These are phyloP conservation scores for Pseudocercospora crystallina DNA, from an alignment of 2,329 filamentous ascomycete species.

Conservation along the genomic window DNA sequence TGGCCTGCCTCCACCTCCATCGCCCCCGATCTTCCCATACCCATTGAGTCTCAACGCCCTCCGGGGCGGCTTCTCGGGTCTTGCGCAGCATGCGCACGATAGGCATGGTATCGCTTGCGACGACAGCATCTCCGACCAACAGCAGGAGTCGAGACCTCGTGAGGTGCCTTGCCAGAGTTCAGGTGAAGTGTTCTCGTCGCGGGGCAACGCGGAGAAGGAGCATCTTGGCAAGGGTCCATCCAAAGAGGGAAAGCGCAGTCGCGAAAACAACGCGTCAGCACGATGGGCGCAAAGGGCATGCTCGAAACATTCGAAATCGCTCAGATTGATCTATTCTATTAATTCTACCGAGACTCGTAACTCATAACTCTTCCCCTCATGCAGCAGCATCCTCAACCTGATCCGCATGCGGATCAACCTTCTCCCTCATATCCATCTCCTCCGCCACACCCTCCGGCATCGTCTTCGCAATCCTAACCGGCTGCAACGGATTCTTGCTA, in stretches of 20 bases:
- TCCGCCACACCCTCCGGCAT: slow-evolving; percentile 25
- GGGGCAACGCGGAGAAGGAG: too few relatives aligned
- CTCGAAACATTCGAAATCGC: too few relatives aligned
- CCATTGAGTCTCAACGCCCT: not conserved
- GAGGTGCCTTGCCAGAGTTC: too few relatives aligned
- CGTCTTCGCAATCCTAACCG: slow-evolving; percentile 23
- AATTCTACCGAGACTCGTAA: too few relatives aligned
- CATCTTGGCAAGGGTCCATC: too few relatives aligned
- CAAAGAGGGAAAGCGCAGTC: too few relatives aligned
- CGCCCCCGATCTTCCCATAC: not conserved
- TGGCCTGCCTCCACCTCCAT: not conserved
- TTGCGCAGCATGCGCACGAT: not conserved
- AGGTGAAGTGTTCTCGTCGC: too few relatives aligned
- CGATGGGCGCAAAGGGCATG: too few relatives aligned
- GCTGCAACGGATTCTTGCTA: slow-evolving; percentile 23
- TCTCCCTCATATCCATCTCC: slow-evolving; percentile 16
- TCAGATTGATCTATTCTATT: too few relatives aligned
- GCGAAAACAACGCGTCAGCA: too few relatives aligned
- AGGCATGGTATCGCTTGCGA: slow-evolving; percentile 9
- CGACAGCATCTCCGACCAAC: not conserved
- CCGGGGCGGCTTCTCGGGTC: not conserved
- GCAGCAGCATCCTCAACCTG: slow-evolving; percentile 13
- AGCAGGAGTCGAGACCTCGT: too few relatives aligned
- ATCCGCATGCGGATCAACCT: slow-evolving; percentile 14
- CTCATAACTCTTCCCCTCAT: not conserved